Base-by-base conservation (phyloP, 805 yeast genomes). In the Yamadazyma takamatsuzukensis region DNA sequence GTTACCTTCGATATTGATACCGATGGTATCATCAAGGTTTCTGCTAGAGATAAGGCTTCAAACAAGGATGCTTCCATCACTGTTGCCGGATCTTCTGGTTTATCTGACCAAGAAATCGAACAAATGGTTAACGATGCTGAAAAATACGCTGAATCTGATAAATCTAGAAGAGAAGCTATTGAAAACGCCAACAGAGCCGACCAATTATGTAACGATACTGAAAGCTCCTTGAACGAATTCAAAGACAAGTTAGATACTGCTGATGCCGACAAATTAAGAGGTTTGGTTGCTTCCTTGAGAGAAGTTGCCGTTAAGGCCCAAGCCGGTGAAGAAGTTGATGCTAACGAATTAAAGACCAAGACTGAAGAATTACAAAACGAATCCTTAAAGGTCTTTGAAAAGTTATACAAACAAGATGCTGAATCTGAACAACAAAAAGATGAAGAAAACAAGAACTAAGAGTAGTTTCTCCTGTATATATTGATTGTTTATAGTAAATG, bases 1-100 rank as follows among this genome's bases (percentile, higher is more conserved):
- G 97, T 88, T 61, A 77, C 95, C 43, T 88, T 88, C 62, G 97
- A 89, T 69, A 84, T 88, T 59, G 97, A 88, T 65, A 95, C 97
- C 46, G 96, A 88, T 68, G 97, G 97, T 56, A 89, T 88, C 62
- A 87, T 88, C 73, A 89, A 88, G 74, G 96, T 88, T 38, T 79
- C 86, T 62, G 96, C 96, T 35, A 80, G 81, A 54, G 97, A 88
- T 71, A 84, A 87, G 76, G 93, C 89, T 45, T 79, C 94, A 45
- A 85, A 83, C 72, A 88, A 88, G 77, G 89, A 84, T 49, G 88
- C 96, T 37, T 85, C 95, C 41, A 89, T 88, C 68, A 88, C 96
- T 32, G 96, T 88, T 45, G 95, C 95, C 48, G 97, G 96, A 48
- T 84, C 95, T 37, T 85, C 95, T 29, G 97, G 96, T 64, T 72